Conservation (phyloP, 345 rosid genomes). For the Tarenaya hassleriana region DNA sequence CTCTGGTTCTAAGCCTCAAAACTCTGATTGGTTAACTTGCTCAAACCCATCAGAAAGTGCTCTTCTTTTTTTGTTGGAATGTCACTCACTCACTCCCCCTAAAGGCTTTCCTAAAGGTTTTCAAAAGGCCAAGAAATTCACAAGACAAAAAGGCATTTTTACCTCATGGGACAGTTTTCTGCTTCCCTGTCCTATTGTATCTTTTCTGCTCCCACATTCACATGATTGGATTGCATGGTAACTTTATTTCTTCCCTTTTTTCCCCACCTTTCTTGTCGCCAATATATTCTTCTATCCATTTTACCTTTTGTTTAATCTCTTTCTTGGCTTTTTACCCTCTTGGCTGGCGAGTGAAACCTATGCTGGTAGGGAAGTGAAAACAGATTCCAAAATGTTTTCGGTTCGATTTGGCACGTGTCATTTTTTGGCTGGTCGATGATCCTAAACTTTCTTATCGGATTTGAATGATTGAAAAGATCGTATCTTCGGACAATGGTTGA, state of each 20-base stretch:
- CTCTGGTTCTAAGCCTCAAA: too few relatives aligned
- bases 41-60: too few relatives aligned
- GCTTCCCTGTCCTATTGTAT: conserved; percentile 13
- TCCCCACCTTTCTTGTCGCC: conserved; percentile 1
- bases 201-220: conserved; percentile 18
- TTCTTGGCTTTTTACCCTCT: neutral
- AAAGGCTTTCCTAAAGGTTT: conserved; percentile 22
- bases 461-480: too few relatives aligned
- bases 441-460: too few relatives aligned
- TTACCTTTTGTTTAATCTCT: neutral
- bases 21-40: too few relatives aligned
- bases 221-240: conserved; percentile 25
- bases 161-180: conserved; percentile 16
- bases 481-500: too few relatives aligned
- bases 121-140: conserved; percentile 17
- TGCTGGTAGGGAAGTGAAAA: too few relatives aligned
- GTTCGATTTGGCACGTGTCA: too few relatives aligned
- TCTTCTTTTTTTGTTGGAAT: too few relatives aligned
- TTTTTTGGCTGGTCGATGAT: too few relatives aligned
- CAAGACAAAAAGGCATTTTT: conserved; percentile 27
- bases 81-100: conserved; percentile 19
- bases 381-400: too few relatives aligned
- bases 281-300: conserved; percentile 9
- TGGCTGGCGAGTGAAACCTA: too few relatives aligned
- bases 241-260: conserved; percentile 13